Percentiles rank a stretch among this genome's conserved stretches.
Conservation (phyloP, 208 protist genomes). For the Trypanosoma congolense region DNA sequence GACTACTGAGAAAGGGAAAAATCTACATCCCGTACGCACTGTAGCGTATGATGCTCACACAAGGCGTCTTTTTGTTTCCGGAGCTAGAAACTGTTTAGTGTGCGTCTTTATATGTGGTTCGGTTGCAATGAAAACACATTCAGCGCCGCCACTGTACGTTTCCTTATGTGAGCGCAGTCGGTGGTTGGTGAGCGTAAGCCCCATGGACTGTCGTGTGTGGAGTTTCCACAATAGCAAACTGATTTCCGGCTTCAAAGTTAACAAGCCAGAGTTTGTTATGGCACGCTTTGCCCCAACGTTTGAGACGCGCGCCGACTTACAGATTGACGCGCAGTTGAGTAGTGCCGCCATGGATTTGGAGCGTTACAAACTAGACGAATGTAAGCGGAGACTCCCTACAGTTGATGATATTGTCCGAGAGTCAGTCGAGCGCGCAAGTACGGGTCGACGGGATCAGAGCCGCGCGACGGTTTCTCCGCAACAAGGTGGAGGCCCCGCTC, state of each 20-base stretch:
- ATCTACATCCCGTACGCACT: constrained; percentile 36
- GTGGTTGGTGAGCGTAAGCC: constrained; percentile 51
- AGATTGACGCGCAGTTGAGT: constrained; percentile 4
- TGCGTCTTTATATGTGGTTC: constrained; percentile 63
- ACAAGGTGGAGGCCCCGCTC: not conserved
- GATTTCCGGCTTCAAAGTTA: constrained; percentile 59
- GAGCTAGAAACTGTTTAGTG: constrained; percentile 54
- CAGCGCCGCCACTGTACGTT: constrained; percentile 38
- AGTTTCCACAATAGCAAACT: constrained; percentile 38
- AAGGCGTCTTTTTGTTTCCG: constrained; percentile 60
- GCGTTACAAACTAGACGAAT: constrained; percentile 12
- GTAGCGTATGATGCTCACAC: constrained; percentile 58
- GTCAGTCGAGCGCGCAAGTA: constrained; percentile 3
- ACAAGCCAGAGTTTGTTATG: constrained; percentile 47
- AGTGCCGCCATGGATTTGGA: constrained; percentile 7
- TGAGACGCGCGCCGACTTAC: not conserved
- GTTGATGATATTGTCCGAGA: constrained; percentile 17
- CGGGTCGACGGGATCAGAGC: constrained; percentile 4
- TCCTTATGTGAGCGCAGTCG: constrained; percentile 30
- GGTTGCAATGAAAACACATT: constrained; percentile 46
- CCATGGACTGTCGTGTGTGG: constrained; percentile 60
- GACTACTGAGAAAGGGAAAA: constrained; percentile 15
- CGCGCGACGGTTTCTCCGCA: not conserved
- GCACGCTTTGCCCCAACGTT: constrained; percentile 17
- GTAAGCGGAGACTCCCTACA: constrained; percentile 17